Conservation (phyloP, 768 basidiomycete genomes). For the Termitomyces sp. region DNA sequence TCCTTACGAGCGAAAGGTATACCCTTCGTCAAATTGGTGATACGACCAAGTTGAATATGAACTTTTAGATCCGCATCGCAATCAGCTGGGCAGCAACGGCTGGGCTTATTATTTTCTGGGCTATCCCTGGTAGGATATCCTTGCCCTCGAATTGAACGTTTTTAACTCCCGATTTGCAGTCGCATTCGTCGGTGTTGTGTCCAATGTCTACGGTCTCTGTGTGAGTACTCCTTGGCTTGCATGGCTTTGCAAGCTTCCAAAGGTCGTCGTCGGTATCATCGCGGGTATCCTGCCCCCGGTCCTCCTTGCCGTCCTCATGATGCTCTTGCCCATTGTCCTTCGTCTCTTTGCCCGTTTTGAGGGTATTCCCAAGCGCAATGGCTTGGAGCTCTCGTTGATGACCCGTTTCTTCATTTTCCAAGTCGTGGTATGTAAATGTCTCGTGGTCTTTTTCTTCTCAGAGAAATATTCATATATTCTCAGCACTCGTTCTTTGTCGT, state of each 20-base stretch:
- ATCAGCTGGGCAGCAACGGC: conserved; percentile 75
- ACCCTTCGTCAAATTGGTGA: background rate
- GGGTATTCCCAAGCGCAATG: conserved; percentile 83
- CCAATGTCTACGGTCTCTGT: conserved; percentile 76
- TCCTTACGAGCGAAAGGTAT: conserved; percentile 75
- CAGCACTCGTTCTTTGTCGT: conserved; percentile 95
- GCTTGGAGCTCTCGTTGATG: conserved; percentile 89
- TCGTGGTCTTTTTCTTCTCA: background rate
- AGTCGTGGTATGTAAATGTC: conserved; percentile 64
- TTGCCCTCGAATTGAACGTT: background rate
- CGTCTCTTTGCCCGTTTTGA: conserved; percentile 80
- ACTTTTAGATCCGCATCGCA: conserved; percentile 43
- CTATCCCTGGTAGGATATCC: conserved; percentile 63
- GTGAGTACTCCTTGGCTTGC: conserved; percentile 61
- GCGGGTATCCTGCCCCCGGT: conserved; percentile 85
- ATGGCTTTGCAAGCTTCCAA: conserved; percentile 78
- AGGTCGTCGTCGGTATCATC: conserved; percentile 72
- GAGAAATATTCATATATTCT: background rate
- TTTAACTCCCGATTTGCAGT: conserved; percentile 31
- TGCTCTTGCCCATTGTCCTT: conserved; percentile 79
- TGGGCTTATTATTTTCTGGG: conserved; percentile 83
- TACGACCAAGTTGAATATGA: background rate
- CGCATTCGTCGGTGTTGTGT: conserved; percentile 80
- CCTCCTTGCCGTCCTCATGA: conserved; percentile 85
- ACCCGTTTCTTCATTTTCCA: conserved; percentile 89